Conservation (phyloP, 2,329 filamentous ascomycete species). For the Paecilomyces fulvus region DNA sequence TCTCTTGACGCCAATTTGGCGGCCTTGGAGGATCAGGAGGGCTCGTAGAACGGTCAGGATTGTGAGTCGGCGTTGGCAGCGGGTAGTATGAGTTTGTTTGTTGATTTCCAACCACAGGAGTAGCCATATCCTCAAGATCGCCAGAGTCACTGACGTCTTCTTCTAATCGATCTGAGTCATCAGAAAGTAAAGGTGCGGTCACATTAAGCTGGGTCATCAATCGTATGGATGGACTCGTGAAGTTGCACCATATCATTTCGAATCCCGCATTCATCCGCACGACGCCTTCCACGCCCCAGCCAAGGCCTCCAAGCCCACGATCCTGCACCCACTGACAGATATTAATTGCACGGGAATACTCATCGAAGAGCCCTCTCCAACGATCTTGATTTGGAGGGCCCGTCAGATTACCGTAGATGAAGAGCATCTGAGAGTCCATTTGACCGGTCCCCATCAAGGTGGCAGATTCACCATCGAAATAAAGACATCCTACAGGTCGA, state of each 20-base stretch:
- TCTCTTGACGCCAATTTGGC: constrained; percentile 28
- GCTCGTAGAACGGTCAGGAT: constrained; percentile 26
- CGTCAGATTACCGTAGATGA: constrained; percentile 41
- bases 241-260: constrained; percentile 47
- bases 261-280: constrained; percentile 47
- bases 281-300: constrained; percentile 44
- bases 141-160: not conserved
- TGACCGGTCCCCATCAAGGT: constrained; percentile 40
- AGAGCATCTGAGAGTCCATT: constrained; percentile 43
- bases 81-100: constrained; percentile 20
- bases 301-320: constrained; percentile 34
- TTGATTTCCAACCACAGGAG: constrained; percentile 1
- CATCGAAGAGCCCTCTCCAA: constrained; percentile 33
- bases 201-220: constrained; percentile 40
- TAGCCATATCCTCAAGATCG: not conserved
- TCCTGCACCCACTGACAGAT: constrained; percentile 40
- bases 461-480: constrained; percentile 46
- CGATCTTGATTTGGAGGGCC: constrained; percentile 19
- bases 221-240: constrained; percentile 36
- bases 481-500: constrained; percentile 35
- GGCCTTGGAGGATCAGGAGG: constrained; percentile 27
- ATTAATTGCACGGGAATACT: constrained; percentile 41
- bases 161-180: not conserved
- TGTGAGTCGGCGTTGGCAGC: constrained; percentile 30
- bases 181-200: constrained; percentile 33